Base-by-base conservation (phyloP, 2,329 filamentous ascomycete species). In the Onygenales sp. region DNA sequence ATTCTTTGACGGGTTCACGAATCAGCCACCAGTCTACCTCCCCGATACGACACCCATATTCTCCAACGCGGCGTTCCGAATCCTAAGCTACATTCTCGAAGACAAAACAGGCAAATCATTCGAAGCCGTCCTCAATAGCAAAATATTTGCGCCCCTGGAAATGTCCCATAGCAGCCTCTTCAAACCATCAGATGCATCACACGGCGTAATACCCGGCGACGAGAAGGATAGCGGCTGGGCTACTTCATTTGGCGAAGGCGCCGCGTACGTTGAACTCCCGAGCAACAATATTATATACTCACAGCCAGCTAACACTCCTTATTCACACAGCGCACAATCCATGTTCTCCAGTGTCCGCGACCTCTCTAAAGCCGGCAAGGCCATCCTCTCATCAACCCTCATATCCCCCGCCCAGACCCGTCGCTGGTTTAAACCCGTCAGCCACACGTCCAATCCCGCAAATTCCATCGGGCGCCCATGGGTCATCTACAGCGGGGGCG, bases 341-440 rank as follows among this genome's bases (percentile, higher is more conserved):
- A 45, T 70, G 10, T 71, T 67, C 57, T 62, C 63, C 14, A 66
- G 63, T 2, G 57, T 63, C 6, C 63, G 61, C 46, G 69, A 73
- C 55, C 55, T 73, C 17, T 61, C 69, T 9, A 60, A 57, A n/a
- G 61, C 70, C 31, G 70, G 70, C 10, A 61, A 63, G 37, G 63
- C 67, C 27, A 72, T 74, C 31, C 59, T 73, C 3, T 63, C 65
- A 42, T 69, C 69, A 3, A 64, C 62, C 0, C 63, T 74, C 8
- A 60, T 74, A 3, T 31, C 59, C 13, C 39, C 54, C 3, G 58
- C 64, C 17, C 60, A 64, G 45, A 73, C 69, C 14, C 62, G 65
- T 6, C 63, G 61, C 43, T 74, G 70, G 71, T 58, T 74, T 36
- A 70, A 73, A 51, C 71, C 71, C 0, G 64, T 65, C 6, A 57